Conservation (phyloP, 2,329 filamentous ascomycete genomes). For the Thermothelomyces thermophilus region DNA sequence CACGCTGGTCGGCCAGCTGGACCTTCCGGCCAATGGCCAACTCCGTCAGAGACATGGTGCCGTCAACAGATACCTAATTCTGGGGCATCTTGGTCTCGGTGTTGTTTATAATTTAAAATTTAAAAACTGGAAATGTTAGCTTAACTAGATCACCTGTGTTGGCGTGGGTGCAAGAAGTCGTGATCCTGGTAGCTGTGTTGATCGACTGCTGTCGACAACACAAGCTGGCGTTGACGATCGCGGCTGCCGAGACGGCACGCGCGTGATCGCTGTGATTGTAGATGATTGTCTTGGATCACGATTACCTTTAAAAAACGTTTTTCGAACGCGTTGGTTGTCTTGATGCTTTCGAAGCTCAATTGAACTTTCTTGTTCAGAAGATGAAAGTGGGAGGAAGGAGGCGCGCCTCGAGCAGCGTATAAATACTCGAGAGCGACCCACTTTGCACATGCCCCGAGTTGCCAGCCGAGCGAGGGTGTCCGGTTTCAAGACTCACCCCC, state of each 20-base stretch:
- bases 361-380: background rate
- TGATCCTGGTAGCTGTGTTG: background rate
- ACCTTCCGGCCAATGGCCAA: conserved; percentile 65
- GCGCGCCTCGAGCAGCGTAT: background rate
- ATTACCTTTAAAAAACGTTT: background rate
- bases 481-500: too few species aligned
- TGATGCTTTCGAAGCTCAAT: background rate
- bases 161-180: background rate
- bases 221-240: background rate
- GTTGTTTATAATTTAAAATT: too few species aligned
- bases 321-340: background rate
- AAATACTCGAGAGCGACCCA: background rate
- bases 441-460: background rate
- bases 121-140: too few species aligned
- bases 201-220: background rate
- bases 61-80: conserved; percentile 1
- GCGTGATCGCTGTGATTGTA: background rate
- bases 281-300: background rate
- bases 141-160: background rate
- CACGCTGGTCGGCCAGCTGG: conserved; percentile 70
- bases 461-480: too few species aligned
- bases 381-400: background rate
- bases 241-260: background rate
- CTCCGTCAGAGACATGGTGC: conserved; percentile 42
- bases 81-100: conserved; percentile 11